These are phyloP conservation scores for Uronychia binucleata DNA, from an alignment of 73 alveolate genomes.

Conservation along the genomic window DNA sequence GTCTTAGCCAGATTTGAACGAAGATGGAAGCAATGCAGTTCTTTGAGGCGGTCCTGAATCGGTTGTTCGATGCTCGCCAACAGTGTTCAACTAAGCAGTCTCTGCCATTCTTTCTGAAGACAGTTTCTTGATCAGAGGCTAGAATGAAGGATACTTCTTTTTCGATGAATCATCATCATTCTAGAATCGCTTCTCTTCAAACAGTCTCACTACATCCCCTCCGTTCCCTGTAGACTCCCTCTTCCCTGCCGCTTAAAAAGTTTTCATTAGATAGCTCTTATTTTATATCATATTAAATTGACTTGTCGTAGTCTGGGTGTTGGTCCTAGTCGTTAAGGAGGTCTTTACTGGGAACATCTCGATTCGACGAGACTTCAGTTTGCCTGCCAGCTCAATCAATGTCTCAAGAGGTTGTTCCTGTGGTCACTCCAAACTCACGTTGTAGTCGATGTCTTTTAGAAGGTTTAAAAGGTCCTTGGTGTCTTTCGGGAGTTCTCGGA, in stretches of 20 bases:
- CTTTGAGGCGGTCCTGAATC: too few species aligned
- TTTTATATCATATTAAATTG: not conserved
- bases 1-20: too few species aligned
- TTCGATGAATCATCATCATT: slow-evolving; percentile 5
- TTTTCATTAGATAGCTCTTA: not conserved
- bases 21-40: too few species aligned
- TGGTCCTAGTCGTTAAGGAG: not conserved
- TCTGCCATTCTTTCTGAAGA: too few species aligned
- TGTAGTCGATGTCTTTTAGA: slow-evolving; percentile 54
- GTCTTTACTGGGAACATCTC: slow-evolving; percentile 51
- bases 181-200: not conserved
- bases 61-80: too few species aligned
- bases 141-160: not conserved
- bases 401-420: slow-evolving; percentile 47
- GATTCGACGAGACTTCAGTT: slow-evolving; percentile 37
- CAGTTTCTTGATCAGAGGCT: too few species aligned
- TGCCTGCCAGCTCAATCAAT: slow-evolving; percentile 48
- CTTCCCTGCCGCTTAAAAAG: not conserved
- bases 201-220: too few species aligned
- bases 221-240: not conserved
- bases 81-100: too few species aligned
- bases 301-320: not conserved
- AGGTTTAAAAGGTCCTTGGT: slow-evolving; percentile 27
- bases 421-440: not conserved
- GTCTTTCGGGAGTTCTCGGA: slow-evolving; percentile 43